These are phyloP conservation scores for Orbilia oligospora DNA, from an alignment of 2,329 filamentous ascomycete genomes.

Conservation along the genomic window DNA sequence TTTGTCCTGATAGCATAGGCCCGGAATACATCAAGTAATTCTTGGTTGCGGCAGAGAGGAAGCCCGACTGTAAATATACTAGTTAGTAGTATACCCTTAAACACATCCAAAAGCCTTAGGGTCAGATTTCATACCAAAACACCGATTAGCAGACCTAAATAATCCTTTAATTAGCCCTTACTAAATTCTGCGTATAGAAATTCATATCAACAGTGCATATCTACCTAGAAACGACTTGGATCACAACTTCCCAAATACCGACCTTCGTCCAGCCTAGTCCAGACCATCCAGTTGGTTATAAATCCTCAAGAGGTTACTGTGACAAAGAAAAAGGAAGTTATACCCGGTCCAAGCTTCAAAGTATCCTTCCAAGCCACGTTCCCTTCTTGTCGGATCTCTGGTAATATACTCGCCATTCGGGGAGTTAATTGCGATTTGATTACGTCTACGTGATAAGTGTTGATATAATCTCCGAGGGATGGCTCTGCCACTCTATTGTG, in stretches of 20 bases:
- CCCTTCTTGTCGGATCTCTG: constrained; percentile 58
- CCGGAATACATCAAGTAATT: constrained; percentile 54
- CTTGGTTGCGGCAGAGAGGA: constrained; percentile 61
- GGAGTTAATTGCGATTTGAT: constrained; percentile 61
- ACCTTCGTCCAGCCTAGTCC: constrained; percentile 56
- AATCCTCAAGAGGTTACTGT: background rate
- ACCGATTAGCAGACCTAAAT: constrained; percentile 53
- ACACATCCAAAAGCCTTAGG: too few species aligned
- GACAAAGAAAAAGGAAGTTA: background rate
- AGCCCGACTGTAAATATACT: constrained; percentile 42
- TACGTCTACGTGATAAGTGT: constrained; percentile 56
- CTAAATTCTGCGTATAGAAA: background rate
- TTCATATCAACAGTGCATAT: background rate
- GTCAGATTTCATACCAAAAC: too few species aligned
- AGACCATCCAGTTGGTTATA: background rate
- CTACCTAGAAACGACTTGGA: constrained; percentile 54
- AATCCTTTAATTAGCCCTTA: background rate
- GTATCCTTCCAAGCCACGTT: constrained; percentile 60
- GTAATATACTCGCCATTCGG: constrained; percentile 58
- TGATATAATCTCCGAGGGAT: constrained; percentile 25
- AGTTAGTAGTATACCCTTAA: background rate
- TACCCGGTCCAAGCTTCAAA: constrained; percentile 53
- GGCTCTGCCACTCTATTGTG: constrained; percentile 14
- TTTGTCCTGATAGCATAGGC: constrained; percentile 43
- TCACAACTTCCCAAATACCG: constrained; percentile 57